These are phyloP conservation scores for Micractinium sp. DNA, from an alignment of 139 green algal species.

Conservation along the genomic window DNA sequence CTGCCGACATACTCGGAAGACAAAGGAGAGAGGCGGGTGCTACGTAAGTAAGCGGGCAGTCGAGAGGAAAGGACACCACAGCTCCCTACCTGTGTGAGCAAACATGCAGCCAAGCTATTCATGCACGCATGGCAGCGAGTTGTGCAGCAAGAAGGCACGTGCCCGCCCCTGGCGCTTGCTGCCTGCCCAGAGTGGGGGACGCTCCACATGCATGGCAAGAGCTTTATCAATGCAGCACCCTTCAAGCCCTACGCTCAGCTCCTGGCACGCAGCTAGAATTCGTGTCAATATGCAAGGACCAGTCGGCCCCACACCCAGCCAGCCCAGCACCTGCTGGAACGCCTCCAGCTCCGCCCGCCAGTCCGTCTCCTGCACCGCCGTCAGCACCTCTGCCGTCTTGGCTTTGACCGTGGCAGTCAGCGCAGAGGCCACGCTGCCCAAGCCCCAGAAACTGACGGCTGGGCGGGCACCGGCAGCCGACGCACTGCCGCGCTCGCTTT, in stretches of 20 bases:
- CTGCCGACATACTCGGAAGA: neutral
- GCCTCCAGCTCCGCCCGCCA: constrained; percentile 75
- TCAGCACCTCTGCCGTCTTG: constrained; percentile 67
- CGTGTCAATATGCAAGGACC: no score
- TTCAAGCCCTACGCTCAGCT: no score
- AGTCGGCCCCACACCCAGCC: neutral
- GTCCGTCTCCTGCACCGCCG: constrained; percentile 72
- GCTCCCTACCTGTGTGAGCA: neutral
- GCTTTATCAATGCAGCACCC: no score
- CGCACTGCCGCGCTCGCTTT: neutral
- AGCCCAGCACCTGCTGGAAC: constrained; percentile 54
- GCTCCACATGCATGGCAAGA: no score
- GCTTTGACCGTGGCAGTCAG: constrained; percentile 69
- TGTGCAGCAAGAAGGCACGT: no score
- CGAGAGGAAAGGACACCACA: no score
- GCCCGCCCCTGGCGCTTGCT: no score
- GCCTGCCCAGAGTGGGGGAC: no score
- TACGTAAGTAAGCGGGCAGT: no score
- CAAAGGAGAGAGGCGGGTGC: neutral
- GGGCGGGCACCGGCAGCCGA: neutral
- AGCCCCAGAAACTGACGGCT: constrained; percentile 60
- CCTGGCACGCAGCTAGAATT: no score
- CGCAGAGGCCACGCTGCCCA: constrained; percentile 50
- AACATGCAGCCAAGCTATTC: neutral
- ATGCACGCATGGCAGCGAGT: no score